These are phyloP conservation scores for Alternaria metachromatica DNA, from an alignment of 2,329 filamentous ascomycete genomes.

Conservation along the genomic window DNA sequence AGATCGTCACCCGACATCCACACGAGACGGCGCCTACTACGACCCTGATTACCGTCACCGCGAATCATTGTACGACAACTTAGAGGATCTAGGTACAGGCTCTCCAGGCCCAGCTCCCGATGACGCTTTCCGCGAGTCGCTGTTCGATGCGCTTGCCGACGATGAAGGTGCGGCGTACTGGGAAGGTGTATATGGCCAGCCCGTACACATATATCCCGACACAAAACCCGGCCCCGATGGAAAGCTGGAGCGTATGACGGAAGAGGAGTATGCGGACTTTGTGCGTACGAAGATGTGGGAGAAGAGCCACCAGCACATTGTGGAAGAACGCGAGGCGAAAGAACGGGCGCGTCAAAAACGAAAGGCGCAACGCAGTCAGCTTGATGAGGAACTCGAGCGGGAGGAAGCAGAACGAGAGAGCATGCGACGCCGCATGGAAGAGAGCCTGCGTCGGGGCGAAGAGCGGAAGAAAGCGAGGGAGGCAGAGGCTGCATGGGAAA, in stretches of 20 bases:
- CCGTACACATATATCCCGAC: constrained; percentile 79
- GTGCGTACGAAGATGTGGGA: constrained; percentile 95
- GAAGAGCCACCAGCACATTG: constrained; percentile 82
- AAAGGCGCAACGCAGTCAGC: constrained; percentile 42
- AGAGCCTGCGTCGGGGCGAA: constrained; percentile 70
- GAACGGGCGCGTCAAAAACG: constrained; percentile 55
- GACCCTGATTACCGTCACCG: constrained; percentile 39
- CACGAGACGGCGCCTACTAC: constrained; percentile 40
- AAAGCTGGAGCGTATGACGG: constrained; percentile 81
- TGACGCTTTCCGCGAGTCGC: constrained; percentile 84
- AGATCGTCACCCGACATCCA: constrained; percentile 33
- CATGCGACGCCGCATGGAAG: constrained; percentile 71
- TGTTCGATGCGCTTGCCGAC: constrained; percentile 96
- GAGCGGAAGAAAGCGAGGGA: constrained; percentile 63
- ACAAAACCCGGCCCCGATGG: constrained; percentile 60
- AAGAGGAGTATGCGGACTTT: constrained; percentile 88
- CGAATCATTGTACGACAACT: constrained; percentile 40
- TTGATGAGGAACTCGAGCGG: constrained; percentile 52
- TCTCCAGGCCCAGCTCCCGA: constrained; percentile 61
- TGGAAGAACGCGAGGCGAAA: constrained; percentile 76
- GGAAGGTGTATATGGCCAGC: constrained; percentile 96
- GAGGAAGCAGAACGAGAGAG: constrained; percentile 52
- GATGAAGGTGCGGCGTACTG: constrained; percentile 96
- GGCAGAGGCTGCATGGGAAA: constrained; percentile 68
- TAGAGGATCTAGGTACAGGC: constrained; percentile 42